Evolutionary conservation across 164 flowering plant species (phyloP).

Genomic region (Umbilicus rupestris): DNA sequence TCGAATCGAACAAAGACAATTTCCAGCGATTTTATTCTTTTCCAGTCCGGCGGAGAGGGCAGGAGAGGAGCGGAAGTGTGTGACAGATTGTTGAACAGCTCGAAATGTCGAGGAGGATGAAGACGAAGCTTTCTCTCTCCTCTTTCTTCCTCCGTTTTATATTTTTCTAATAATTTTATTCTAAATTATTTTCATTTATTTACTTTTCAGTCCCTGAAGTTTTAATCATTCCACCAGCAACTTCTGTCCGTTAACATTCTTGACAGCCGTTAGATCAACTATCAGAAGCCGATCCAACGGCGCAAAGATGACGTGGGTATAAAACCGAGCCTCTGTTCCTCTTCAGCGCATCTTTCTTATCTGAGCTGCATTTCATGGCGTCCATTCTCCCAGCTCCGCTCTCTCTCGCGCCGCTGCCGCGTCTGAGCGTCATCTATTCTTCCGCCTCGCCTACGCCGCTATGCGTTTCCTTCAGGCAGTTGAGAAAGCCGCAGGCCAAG

Average conservation of each 20-base stretch:
- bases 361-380: slow-evolving; percentile 6
- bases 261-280: not conserved
- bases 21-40: no score
- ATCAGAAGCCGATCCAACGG: not conserved
- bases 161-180: no score
- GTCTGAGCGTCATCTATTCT: not conserved
- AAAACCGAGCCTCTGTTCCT: not conserved
- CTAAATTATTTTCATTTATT: no score
- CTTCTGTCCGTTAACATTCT: not conserved
- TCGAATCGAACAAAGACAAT: no score
- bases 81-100: not conserved
- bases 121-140: not conserved
- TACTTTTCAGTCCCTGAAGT: no score
- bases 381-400: slow-evolving; percentile 6
- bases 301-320: not conserved
- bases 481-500: not conserved
- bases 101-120: slow-evolving; percentile 1
- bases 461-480: not conserved
- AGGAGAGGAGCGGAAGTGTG: slow-evolving; percentile 2
- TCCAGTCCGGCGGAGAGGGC: not conserved
- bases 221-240: not conserved
- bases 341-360: not conserved
- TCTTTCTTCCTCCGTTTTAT: not conserved
- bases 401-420: not conserved
- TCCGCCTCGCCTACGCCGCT: not conserved